These are phyloP conservation scores for Cyclospora cayetanensis DNA, from an alignment of 169 alveolate species.

Conservation along the genomic window DNA sequence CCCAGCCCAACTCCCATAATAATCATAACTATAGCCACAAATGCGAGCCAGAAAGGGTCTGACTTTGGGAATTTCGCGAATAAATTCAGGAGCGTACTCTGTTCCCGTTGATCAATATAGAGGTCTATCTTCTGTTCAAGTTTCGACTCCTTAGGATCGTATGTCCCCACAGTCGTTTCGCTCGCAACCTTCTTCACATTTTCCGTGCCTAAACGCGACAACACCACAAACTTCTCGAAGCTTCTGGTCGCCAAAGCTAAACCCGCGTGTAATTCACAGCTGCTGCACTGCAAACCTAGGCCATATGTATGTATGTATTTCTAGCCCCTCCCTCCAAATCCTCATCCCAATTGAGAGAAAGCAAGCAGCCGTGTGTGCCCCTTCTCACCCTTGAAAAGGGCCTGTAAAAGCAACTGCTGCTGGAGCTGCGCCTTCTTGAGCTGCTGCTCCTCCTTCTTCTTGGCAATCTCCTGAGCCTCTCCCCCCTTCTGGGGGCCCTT, in stretches of 20 bases:
- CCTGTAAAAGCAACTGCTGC: conserved; percentile 93
- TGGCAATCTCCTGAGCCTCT: conserved; percentile 28
- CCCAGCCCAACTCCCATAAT: not conserved
- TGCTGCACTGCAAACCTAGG: too few relatives aligned
- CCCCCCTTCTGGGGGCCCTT: conserved; percentile 51
- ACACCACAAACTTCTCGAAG: not conserved
- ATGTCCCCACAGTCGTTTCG: conserved; percentile 71
- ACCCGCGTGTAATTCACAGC: too few relatives aligned
- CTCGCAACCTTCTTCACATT: conserved; percentile 78
- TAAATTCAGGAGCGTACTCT: conserved; percentile 65
- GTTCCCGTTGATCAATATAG: conserved; percentile 95
- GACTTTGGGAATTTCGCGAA: not conserved
- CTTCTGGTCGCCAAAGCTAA: too few relatives aligned
- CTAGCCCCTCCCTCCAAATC: too few relatives aligned
- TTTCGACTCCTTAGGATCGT: conserved; percentile 60
- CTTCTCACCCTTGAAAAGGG: conserved; percentile 83
- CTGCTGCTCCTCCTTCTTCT: conserved; percentile 87
- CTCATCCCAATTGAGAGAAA: too few relatives aligned
- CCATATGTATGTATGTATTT: too few relatives aligned
- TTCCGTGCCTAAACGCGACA: conserved; percentile 75
- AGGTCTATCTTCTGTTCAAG: conserved; percentile 93
- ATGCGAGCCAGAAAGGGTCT: not conserved
- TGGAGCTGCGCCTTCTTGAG: conserved; percentile 94
- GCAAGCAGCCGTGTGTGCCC: too few relatives aligned
- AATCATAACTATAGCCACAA: not conserved